Base-by-base conservation (phyloP, 805 yeast species). In the Torulaspora delbrueckii region DNA sequence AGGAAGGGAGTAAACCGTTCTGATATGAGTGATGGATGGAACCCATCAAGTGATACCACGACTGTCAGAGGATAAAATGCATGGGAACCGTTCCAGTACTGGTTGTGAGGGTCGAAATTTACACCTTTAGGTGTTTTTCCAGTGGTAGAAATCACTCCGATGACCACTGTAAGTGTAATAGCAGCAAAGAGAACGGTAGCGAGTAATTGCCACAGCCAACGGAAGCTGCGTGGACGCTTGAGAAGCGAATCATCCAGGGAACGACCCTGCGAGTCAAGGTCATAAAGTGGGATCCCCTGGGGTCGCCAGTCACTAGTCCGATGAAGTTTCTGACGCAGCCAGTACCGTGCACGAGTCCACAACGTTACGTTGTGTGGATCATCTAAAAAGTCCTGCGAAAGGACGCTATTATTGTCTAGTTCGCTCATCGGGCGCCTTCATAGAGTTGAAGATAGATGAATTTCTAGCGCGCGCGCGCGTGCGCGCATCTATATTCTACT, bases 1-100 rank as follows among this genome's bases (percentile, higher is more conserved):
- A 90, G 59, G 30, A 78, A 70, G 0, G 98, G 98, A 0, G 96
- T 90, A 25, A 73, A 58, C 14, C 71, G 67, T 5, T 75, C 55
- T 2, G 82, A 79, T 9, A 90, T 77, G 60, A 88, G 85, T 58
- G 86, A 91, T 2, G 97, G 97, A 59, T 90, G 95, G 63, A 90
- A 84, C 8, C 96, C 96, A 62, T 87, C 96, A 24, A 91, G 64
- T 0, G 96, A 87, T 1, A 90, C 71, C 37, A 89, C 60, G 1
- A 90, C 67, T 1, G 96, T 90, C 7, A 95, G 80, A n/a, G 93
- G 86, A 56, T 82, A 70, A 63, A 82, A 86, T 2, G 69, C 69
- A 51, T 77, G 80, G 0, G 95, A 83, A 1, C 87, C 84, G 60
- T 87, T 87, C 30, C 37, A 44, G 40, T 59, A 59, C 32, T 42